These are phyloP conservation scores for Colletotrichum euphorbiae DNA, from an alignment of 2,329 filamentous ascomycete species.

Conservation along the genomic window DNA sequence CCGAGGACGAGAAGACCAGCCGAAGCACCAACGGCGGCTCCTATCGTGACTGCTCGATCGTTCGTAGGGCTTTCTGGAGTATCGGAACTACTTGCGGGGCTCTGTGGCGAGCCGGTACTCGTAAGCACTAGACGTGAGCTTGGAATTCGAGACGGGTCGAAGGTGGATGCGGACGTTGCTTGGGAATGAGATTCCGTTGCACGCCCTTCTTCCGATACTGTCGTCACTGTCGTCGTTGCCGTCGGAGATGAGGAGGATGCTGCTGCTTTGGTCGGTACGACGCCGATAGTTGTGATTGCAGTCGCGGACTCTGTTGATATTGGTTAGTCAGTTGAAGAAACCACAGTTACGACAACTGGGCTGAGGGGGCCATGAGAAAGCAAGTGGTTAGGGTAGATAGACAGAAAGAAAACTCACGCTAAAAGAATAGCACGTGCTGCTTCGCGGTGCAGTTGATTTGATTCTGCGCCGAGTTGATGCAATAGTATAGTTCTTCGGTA, in stretches of 20 bases:
- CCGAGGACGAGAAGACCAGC: neutral
- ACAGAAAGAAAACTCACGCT: constrained; percentile 24
- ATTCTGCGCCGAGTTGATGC: constrained; percentile 41
- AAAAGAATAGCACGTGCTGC: constrained; percentile 39
- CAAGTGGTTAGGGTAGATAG: neutral
- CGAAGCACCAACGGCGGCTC: constrained; percentile 11
- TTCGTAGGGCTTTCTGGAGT: too few relatives aligned
- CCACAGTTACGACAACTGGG: too few relatives aligned
- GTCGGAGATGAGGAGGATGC: neutral
- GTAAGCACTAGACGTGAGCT: neutral
- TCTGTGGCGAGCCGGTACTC: neutral
- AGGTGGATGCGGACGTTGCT: neutral
- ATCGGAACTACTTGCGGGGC: neutral
- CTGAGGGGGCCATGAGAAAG: too few relatives aligned
- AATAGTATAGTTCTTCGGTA: constrained; percentile 42
- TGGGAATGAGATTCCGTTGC: neutral
- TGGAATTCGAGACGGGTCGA: neutral
- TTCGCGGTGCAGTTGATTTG: constrained; percentile 9
- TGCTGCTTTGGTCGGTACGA: neutral
- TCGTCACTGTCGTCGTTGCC: too few relatives aligned
- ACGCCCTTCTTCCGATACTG: neutral
- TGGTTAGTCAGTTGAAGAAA: neutral
- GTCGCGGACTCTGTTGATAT: neutral
- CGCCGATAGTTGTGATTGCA: constrained; percentile 24
- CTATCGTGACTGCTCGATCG: constrained; percentile 7